Percentiles rank a stretch among this genome's conserved stretches.
Conservation (phyloP, 305 asterid genomes). For the Solanum hybrid region DNA sequence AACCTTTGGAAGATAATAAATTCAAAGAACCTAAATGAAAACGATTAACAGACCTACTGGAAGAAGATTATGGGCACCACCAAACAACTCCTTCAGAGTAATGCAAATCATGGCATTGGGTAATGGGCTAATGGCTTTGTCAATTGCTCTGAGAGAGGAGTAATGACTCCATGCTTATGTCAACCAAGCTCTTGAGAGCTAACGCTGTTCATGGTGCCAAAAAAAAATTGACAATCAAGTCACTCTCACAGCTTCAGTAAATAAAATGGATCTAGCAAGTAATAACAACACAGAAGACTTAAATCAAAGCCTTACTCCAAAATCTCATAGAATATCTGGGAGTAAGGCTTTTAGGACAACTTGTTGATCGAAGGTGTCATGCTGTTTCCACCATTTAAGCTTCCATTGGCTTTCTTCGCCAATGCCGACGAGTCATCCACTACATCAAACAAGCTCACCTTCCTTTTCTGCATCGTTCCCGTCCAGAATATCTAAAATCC, state of each 20-base stretch:
- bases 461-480: constrained; percentile 93
- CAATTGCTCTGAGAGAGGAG: constrained; percentile 81
- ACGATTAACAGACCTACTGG: constrained; percentile 49
- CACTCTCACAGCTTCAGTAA: constrained; percentile 1
- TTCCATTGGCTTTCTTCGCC: constrained; percentile 45
- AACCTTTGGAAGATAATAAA: neutral
- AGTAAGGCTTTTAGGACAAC: neutral
- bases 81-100: constrained; percentile 65
- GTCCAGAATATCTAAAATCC: constrained; percentile 12
- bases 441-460: constrained; percentile 86
- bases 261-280: neutral
- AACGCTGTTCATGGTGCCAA: constrained; percentile 42
- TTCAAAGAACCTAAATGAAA: neutral
- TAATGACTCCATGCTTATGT: constrained; percentile 83
- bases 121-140: constrained; percentile 32
- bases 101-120: constrained; percentile 36
- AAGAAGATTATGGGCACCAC: constrained; percentile 80
- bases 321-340: constrained; percentile 10
- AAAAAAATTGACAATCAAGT: neutral
- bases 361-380: neutral
- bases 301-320: constrained; percentile 44
- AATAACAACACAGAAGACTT: neutral
- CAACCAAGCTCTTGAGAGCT: constrained; percentile 83
- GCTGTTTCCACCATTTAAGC: constrained; percentile 1
- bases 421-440: constrained; percentile 54